Percentiles rank a stretch among this genome's conserved stretches.
These are phyloP conservation scores for Vishniacozyma victoriae DNA, from an alignment of 768 basidiomycete genomes.

Conservation along the genomic window DNA sequence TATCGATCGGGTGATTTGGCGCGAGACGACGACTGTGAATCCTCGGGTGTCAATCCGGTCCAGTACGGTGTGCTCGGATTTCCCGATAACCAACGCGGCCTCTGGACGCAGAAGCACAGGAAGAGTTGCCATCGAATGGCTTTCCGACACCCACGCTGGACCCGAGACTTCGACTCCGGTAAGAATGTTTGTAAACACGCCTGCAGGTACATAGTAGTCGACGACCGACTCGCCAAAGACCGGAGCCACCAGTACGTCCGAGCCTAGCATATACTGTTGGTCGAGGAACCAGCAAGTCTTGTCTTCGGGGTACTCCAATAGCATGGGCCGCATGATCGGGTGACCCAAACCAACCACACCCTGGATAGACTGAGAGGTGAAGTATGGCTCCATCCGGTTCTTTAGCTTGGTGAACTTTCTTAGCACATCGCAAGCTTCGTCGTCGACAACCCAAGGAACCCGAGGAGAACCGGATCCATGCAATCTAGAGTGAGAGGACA, in stretches of 20 bases:
- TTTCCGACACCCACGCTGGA: conserved; percentile 57
- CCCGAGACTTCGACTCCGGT: conserved; percentile 55
- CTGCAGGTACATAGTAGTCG: conserved; percentile 41
- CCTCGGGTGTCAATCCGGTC: too few relatives aligned
- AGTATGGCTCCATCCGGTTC: conserved; percentile 68
- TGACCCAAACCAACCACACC: neutral
- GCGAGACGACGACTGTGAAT: too few relatives aligned
- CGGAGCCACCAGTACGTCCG: conserved; percentile 43
- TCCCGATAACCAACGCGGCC: conserved; percentile 53
- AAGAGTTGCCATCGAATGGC: conserved; percentile 56
- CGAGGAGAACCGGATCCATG: conserved; percentile 70
- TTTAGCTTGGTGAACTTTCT: conserved; percentile 57
- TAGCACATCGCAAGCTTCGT: conserved; percentile 51
- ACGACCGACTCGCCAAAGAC: conserved; percentile 37
- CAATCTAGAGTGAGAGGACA: conserved; percentile 68
- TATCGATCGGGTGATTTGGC: too few relatives aligned
- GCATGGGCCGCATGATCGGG: conserved; percentile 42
- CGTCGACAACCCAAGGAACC: conserved; percentile 67
- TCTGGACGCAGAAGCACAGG: conserved; percentile 59
- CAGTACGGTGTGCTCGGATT: conserved; percentile 61
- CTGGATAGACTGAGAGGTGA: conserved; percentile 47
- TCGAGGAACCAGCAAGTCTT: conserved; percentile 38
- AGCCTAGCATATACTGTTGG: conserved; percentile 47
- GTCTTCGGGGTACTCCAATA: conserved; percentile 46
- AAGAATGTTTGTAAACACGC: conserved; percentile 51